Percentiles rank a stretch among this genome's conserved stretches.
These are phyloP conservation scores for Tulasnella sp. DNA, from an alignment of 768 basidiomycete genomes.

Conservation along the genomic window DNA sequence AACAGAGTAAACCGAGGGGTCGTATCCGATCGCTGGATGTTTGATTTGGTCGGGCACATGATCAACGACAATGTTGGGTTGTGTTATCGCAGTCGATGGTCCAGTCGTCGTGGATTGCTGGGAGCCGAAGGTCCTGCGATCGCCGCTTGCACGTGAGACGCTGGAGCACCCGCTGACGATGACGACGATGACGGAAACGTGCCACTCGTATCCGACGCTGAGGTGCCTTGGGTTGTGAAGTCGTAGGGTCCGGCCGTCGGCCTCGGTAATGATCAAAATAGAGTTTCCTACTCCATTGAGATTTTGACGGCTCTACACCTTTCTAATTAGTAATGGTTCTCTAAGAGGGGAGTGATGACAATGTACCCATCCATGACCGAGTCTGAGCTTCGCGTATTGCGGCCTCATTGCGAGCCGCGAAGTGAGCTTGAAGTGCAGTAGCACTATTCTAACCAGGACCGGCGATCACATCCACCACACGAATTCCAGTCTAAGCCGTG, in stretches of 20 bases:
- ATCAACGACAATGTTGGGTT: background rate
- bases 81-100: background rate
- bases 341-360: background rate
- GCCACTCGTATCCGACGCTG: background rate
- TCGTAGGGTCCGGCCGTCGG: background rate
- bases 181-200: background rate
- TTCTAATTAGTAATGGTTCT: background rate
- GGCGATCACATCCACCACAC: background rate
- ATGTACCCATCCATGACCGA: conserved; percentile 71
- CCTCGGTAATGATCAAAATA: conserved; percentile 62
- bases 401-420: conserved; percentile 61
- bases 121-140: background rate
- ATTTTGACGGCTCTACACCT: conserved; percentile 33
- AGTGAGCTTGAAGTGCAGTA: conserved; percentile 38
- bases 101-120: background rate
- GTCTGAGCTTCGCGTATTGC: conserved; percentile 67
- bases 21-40: background rate
- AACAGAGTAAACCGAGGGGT: background rate
- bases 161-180: background rate
- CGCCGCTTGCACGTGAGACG: background rate
- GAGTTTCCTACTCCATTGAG: conserved; percentile 74
- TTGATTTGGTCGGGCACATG: background rate
- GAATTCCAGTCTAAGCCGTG: background rate
- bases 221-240: background rate
- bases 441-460: background rate